Percentiles rank a stretch among this genome's conserved stretches.
phyloP scores from a whole-genome alignment of 768 basidiomycete species.

The Pisolithus orientalis region DNA sequence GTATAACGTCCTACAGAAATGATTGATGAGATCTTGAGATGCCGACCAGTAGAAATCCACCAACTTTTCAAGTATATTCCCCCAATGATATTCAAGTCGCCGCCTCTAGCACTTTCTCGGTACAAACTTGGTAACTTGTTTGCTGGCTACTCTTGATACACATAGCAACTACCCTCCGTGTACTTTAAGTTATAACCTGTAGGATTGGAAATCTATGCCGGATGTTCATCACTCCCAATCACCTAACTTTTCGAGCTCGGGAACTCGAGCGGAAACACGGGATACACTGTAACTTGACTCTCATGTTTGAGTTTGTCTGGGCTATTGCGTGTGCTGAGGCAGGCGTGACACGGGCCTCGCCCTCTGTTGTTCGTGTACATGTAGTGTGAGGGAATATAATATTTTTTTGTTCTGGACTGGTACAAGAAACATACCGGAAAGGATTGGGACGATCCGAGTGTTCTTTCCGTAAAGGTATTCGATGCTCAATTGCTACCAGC shows the following conservation, averaged over 20 bases:
- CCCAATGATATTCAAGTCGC: too few relatives aligned
- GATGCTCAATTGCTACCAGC: conserved; percentile 99
- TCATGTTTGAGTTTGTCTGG: conserved; percentile 94
- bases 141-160: too few relatives aligned
- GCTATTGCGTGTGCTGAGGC: conserved; percentile 98
- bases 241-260: conserved; percentile 40
- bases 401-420: conserved; percentile 86
- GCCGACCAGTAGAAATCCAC: too few relatives aligned
- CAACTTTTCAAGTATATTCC: too few relatives aligned
- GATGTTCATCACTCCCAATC: too few relatives aligned
- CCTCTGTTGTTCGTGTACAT: conserved; percentile 80
- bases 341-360: conserved; percentile 91
- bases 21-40: too few relatives aligned
- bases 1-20: too few relatives aligned
- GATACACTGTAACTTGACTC: conserved; percentile 97
- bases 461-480: conserved; percentile 76
- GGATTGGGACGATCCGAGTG: conserved; percentile 86
- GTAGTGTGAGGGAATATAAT: neutral
- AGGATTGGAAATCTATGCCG: too few relatives aligned
- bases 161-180: too few relatives aligned
- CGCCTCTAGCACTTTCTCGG: too few relatives aligned
- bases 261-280: conserved; percentile 83
- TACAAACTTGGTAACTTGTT: too few relatives aligned
- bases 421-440: conserved; percentile 87
- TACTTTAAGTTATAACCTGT: too few relatives aligned